phyloP scores from a whole-genome alignment of 83 land plant species.

The Thuja plicata region DNA sequence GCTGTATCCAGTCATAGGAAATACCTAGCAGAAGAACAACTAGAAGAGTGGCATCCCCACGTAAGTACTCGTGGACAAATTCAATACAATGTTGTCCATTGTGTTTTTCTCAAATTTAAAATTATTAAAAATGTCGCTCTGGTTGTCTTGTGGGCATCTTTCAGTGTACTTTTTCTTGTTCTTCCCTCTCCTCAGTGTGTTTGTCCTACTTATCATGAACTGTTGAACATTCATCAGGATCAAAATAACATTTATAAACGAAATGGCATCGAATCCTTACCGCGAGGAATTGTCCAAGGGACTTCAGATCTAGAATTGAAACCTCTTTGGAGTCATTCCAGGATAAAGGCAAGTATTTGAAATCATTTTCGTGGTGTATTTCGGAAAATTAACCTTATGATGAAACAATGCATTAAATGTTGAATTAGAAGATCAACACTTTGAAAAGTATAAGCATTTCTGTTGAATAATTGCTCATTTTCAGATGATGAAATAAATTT shows the following conservation, averaged over 20 bases:
- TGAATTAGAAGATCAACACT: not conserved
- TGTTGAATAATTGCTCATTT: not conserved
- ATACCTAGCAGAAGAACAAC: not conserved
- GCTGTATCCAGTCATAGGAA: not conserved
- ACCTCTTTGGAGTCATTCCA: slow-evolving; percentile 54
- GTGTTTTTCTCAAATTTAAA: not conserved
- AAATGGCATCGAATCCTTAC: slow-evolving; percentile 37
- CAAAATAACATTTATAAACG: not conserved
- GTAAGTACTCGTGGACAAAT: not conserved
- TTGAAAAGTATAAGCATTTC: not conserved
- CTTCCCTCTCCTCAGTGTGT: not conserved
- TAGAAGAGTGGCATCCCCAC: not conserved
- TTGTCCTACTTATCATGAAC: not conserved
- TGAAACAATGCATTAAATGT: not conserved
- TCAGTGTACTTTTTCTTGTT: not conserved
- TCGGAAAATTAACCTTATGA: not conserved
- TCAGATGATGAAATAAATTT: not conserved
- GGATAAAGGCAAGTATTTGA: slow-evolving; percentile 35
- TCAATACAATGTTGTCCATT: not conserved
- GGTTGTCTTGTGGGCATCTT: not conserved
- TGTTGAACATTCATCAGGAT: not conserved
- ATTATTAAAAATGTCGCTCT: not conserved
- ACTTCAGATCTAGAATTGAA: slow-evolving; percentile 67
- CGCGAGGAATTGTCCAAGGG: slow-evolving; percentile 68
- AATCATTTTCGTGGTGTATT: not conserved